phyloP scores from a whole-genome alignment of 129 eudicot species.

The Sambucus nigra region DNA sequence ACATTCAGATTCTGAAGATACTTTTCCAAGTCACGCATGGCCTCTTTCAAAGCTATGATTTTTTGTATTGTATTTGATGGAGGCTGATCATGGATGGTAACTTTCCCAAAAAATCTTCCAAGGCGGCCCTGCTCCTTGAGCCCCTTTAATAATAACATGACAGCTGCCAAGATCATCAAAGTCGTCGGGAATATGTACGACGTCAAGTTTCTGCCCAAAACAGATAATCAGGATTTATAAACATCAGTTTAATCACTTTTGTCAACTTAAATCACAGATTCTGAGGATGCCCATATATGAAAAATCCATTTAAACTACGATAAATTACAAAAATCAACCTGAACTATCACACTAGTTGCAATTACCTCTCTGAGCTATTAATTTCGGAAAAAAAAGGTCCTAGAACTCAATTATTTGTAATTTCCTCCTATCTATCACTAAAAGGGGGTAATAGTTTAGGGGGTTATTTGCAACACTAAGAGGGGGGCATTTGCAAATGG shows the following conservation, averaged over 20 bases:
- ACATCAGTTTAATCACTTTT: background rate
- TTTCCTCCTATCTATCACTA: too few relatives aligned
- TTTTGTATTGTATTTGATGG: conserved; percentile 95
- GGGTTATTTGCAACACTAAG: too few relatives aligned
- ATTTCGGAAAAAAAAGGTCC: too few relatives aligned
- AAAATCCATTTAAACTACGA: too few relatives aligned
- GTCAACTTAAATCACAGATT: background rate
- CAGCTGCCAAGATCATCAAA: conserved; percentile 58
- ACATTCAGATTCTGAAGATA: conserved; percentile 75
- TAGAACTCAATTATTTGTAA: too few relatives aligned
- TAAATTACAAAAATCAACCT: too few relatives aligned
- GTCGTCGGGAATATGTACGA: conserved; percentile 55
- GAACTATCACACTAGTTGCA: too few relatives aligned
- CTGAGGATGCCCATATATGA: background rate
- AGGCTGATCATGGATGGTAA: conserved; percentile 87
- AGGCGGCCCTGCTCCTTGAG: conserved; percentile 88
- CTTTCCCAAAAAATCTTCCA: conserved; percentile 79
- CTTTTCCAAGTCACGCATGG: conserved; percentile 79
- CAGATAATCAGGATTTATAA: background rate
- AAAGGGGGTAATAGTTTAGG: too few relatives aligned
- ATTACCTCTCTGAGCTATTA: too few relatives aligned
- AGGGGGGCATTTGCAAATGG: too few relatives aligned
- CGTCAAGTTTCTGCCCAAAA: conserved; percentile 56
- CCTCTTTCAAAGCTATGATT: conserved; percentile 85
- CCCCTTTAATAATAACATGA: conserved; percentile 76